Evolutionary conservation across 1,284 basidiomycete species (phyloP), one percentile per base, ranked within the genome.

Genomic region (Pisolithus thermaeus): DNA sequence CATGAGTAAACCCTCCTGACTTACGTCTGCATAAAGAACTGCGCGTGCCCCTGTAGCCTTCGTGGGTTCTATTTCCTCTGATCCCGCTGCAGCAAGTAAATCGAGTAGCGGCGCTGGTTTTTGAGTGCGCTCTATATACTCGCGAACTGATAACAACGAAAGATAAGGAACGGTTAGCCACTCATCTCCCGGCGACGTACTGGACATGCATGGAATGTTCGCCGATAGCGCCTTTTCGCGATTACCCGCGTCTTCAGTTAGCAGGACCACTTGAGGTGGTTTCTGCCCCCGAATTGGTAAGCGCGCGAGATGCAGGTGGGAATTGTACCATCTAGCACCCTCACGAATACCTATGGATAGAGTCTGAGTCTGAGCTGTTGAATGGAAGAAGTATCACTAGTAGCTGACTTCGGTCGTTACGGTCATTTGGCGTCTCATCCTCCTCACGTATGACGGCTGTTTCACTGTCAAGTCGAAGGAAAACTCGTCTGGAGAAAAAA

Each of bases 201-300:
- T 82, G 55, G 87, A 88, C 37, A 80, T 65, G 44, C 80, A 79
- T 0, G 72, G 64, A n/a, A 96, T 77, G 1, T 80, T 84, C 40
- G 84, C 79, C n/a, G 74, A 72, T 54, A 81, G 74, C 1, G 92
- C 92, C 55, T 87, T 87, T 60, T 81, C 76, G 46, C 90, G 74
- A 67, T 97, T 97, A 18, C 83, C 89, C 39, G 79, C 84, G 66
- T 99, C 97, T 67, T 99, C 92, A 1, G 92, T 92, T 52, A 97
- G 73, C 8, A 97, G 77, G 4, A 97, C 75, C 40, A 94, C 78
- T 4, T 74, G 74, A 1, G 91, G 69, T 12, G 64, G 58, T 44
- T 66, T 63, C 60, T 70, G 70, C 5, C 78, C 79, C 16, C 79
- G 78, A 47, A 80, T 65, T 4, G 75, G 71, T 35, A 78, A 76